Conservation (phyloP, 1,284 basidiomycete species). For the Sporisorium graminicola region DNA sequence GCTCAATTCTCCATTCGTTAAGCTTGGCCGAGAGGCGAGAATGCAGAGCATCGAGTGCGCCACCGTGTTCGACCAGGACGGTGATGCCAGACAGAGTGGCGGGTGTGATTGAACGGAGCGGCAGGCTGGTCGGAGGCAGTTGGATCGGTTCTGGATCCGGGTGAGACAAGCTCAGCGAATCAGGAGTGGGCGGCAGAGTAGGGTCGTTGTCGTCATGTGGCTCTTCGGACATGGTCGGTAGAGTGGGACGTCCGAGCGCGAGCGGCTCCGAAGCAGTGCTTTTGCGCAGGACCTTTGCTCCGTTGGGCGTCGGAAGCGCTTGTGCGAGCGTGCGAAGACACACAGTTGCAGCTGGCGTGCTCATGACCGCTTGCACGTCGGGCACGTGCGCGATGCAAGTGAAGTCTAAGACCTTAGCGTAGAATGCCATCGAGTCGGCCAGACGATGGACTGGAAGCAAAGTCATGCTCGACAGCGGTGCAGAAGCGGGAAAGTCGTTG, state of each 20-base stretch:
- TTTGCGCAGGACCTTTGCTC: slow-evolving; percentile 4
- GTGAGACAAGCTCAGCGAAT: slow-evolving; percentile 19
- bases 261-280: not conserved
- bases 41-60: slow-evolving; percentile 34
- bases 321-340: slow-evolving; percentile 34
- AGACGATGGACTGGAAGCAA: slow-evolving; percentile 41
- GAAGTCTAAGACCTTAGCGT: slow-evolving; percentile 37
- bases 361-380: slow-evolving; percentile 39
- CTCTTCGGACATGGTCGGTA: slow-evolving; percentile 26
- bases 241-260: slow-evolving; percentile 4
- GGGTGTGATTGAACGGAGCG: slow-evolving; percentile 15
- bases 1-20: slow-evolving; percentile 36
- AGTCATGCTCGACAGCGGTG: slow-evolving; percentile 21
- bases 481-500: slow-evolving; percentile 6
- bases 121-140: slow-evolving; percentile 16
- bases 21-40: slow-evolving; percentile 27
- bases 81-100: slow-evolving; percentile 20
- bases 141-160: slow-evolving; percentile 23
- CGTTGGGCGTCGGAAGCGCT: slow-evolving; percentile 22
- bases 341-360: slow-evolving; percentile 20
- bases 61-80: slow-evolving; percentile 34
- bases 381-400: slow-evolving; percentile 25
- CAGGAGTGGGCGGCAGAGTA: slow-evolving; percentile 22
- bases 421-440: slow-evolving; percentile 32
- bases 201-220: not conserved